Conservation (phyloP, 2,329 filamentous ascomycete species). For the Trichoderma aggressivum region DNA sequence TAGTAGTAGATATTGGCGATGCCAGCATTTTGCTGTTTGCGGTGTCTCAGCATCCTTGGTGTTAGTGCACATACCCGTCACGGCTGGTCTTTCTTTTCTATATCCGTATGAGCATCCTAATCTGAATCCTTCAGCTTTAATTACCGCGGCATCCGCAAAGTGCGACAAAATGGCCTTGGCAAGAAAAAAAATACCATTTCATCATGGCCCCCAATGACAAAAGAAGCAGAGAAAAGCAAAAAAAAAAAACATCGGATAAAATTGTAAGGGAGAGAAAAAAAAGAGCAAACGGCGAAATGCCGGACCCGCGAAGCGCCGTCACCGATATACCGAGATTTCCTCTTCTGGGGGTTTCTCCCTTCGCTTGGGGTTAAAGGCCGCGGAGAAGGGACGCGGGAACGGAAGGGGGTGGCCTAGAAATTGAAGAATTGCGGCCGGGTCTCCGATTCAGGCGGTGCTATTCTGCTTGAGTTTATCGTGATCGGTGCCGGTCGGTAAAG, state of each 20-base stretch:
- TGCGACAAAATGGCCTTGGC: neutral
- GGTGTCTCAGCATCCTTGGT: neutral
- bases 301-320: neutral
- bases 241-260: neutral
- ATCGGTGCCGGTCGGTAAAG: neutral
- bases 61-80: neutral
- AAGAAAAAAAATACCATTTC: neutral
- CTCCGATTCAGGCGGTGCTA: neutral
- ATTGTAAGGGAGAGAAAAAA: neutral
- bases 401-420: neutral
- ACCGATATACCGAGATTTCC: constrained; percentile 1
- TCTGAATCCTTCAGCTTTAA: constrained; percentile 4
- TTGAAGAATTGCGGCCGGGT: neutral
- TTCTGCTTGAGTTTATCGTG: neutral
- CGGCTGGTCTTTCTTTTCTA: neutral
- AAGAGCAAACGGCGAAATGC: neutral
- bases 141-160: constrained; percentile 6
- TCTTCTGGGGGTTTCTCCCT: neutral
- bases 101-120: neutral
- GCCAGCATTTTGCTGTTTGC: neutral
- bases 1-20: no score
- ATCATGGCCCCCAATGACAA: neutral
- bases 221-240: neutral
- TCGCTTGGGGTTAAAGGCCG: neutral
- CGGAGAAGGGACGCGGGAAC: neutral